These are phyloP conservation scores for Populus davidiana DNA, from an alignment of 345 rosid genomes.

Conservation along the genomic window DNA sequence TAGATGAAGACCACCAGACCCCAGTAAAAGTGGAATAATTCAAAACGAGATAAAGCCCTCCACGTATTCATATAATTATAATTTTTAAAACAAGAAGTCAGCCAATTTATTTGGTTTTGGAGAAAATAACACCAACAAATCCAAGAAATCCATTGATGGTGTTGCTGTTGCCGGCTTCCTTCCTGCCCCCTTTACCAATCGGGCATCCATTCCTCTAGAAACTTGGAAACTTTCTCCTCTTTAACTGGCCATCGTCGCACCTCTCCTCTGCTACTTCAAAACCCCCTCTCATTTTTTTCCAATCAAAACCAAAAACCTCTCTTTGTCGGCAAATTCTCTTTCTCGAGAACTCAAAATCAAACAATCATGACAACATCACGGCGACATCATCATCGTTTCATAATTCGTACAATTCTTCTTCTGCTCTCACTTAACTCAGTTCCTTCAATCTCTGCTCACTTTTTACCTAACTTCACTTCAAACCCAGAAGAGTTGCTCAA, in stretches of 20 bases:
- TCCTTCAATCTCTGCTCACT: conserved; percentile 10
- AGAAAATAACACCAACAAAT: not conserved
- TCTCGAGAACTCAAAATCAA: not conserved
- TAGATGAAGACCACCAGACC: not conserved
- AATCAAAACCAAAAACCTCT: not conserved
- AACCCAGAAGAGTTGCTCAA: conserved; percentile 12
- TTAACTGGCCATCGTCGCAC: not conserved
- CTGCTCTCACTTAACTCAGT: not conserved
- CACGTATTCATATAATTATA: not conserved
- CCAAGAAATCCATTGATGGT: not conserved
- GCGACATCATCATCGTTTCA: not conserved
- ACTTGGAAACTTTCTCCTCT: not conserved
- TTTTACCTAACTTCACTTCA: conserved; percentile 14
- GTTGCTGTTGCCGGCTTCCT: not conserved
- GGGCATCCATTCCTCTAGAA: not conserved
- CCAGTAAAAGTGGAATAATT: not conserved
- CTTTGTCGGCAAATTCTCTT: not conserved
- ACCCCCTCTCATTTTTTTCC: not conserved
- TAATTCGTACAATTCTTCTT: not conserved
- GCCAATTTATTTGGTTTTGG: not conserved
- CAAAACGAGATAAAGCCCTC: not conserved
- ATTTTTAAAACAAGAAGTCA: not conserved
- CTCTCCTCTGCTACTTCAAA: not conserved
- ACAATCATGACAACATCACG: not conserved
- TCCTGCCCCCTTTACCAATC: not conserved